phyloP scores from a whole-genome alignment of 2,329 filamentous ascomycete species.

The Ceratocystis ficicola region DNA sequence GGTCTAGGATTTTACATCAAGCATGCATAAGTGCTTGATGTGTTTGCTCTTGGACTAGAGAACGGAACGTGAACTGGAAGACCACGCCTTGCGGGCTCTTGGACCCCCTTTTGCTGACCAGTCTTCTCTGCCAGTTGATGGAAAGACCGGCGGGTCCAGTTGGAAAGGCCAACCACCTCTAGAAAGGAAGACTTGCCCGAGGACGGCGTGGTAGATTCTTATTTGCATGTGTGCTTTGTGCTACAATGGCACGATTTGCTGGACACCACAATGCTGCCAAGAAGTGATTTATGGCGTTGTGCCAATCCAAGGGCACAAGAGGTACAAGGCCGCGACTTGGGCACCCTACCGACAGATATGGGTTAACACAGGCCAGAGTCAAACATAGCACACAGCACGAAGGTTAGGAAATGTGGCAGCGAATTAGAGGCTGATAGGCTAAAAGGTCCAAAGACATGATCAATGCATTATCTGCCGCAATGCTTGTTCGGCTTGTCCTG shows the following conservation, averaged over 20 bases:
- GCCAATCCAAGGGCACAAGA: background rate
- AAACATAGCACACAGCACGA: background rate
- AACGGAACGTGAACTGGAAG: no score
- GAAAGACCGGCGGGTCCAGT: background rate
- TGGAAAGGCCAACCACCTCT: background rate
- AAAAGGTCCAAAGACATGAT: background rate
- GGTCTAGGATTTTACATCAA: no score
- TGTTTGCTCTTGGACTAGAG: no score
- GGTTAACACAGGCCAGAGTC: background rate
- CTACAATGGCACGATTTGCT: background rate
- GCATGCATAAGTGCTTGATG: no score
- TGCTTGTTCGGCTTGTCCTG: background rate
- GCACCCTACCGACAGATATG: background rate
- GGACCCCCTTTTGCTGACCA: no score
- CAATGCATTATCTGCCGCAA: background rate
- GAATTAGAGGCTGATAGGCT: background rate
- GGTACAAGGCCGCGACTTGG: background rate
- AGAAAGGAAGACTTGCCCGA: background rate
- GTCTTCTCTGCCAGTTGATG: background rate
- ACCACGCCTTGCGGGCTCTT: no score
- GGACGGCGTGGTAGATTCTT: background rate
- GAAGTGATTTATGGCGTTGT: conserved; percentile 1
- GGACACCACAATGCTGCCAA: conserved; percentile 1
- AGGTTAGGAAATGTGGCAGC: background rate
- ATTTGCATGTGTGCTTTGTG: background rate